These are phyloP conservation scores for Canavalia ensiformis DNA, from an alignment of 306 rosid genomes.

Conservation along the genomic window DNA sequence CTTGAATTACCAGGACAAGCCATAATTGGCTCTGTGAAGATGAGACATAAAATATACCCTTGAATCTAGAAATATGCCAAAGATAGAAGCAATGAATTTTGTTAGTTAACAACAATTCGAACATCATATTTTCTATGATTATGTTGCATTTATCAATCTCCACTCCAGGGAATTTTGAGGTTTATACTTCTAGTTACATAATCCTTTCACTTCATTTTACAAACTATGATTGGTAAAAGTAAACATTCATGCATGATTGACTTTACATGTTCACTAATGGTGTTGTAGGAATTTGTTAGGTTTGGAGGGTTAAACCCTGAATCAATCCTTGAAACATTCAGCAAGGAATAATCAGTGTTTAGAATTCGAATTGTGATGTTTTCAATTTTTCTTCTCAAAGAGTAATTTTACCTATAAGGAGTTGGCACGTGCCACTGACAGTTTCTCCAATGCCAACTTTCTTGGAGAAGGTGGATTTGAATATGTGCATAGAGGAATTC, in stretches of 20 bases:
- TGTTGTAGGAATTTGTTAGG: slow-evolving; percentile 58
- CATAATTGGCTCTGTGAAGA: slow-evolving; percentile 59
- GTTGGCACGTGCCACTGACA: slow-evolving; percentile 88
- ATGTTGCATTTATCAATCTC: slow-evolving; percentile 53
- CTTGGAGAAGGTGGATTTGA: slow-evolving; percentile 99
- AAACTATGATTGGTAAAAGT: too few relatives aligned
- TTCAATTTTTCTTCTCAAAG: slow-evolving; percentile 75
- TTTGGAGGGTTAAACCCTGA: slow-evolving; percentile 67
- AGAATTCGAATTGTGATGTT: too few relatives aligned
- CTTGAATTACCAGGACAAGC: slow-evolving; percentile 59
- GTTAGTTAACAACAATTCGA: slow-evolving; percentile 68
- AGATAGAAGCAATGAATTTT: slow-evolving; percentile 67
- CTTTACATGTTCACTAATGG: slow-evolving; percentile 7
- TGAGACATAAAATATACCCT: slow-evolving; percentile 57
- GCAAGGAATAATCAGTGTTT: too few relatives aligned
- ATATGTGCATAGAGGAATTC: slow-evolving; percentile 88
- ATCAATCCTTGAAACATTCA: slow-evolving; percentile 71
- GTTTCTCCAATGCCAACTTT: slow-evolving; percentile 94
- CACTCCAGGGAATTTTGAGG: slow-evolving; percentile 63
- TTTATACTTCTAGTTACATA: slow-evolving; percentile 3
- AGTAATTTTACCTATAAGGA: slow-evolving; percentile 85
- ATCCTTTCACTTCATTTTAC: not conserved
- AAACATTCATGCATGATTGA: not conserved
- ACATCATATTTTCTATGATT: slow-evolving; percentile 60
- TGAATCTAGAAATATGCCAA: slow-evolving; percentile 64